phyloP scores from a whole-genome alignment of 495 filamentous ascomycete genomes.

The Cairneyella variabilis region DNA sequence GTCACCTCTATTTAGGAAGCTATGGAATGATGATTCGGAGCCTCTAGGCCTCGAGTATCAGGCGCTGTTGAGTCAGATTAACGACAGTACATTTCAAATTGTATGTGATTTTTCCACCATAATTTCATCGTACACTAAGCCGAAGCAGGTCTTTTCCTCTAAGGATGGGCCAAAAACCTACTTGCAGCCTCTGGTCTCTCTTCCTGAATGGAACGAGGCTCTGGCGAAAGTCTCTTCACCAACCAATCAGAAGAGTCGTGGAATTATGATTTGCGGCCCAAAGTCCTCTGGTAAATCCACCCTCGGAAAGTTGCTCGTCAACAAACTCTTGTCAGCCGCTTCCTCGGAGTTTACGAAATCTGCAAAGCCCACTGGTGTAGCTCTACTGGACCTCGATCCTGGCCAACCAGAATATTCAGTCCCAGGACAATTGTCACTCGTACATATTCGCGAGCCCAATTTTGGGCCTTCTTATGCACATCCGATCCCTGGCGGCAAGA shows the following conservation, averaged over 20 bases:
- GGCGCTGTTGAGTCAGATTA: neutral
- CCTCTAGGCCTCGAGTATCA: constrained; percentile 11
- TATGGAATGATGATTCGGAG: constrained; percentile 63
- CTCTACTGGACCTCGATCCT: constrained; percentile 77
- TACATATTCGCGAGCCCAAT: constrained; percentile 57
- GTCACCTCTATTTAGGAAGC: constrained; percentile 64
- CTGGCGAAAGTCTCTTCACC: constrained; percentile 33
- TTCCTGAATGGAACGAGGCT: constrained; percentile 61
- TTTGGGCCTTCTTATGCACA: constrained; percentile 76
- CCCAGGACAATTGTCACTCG: constrained; percentile 72
- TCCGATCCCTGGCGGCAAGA: constrained; percentile 33
- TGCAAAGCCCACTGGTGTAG: constrained; percentile 34
- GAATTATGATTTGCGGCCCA: constrained; percentile 67
- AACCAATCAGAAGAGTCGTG: constrained; percentile 37
- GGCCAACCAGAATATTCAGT: constrained; percentile 79
- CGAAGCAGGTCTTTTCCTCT: constrained; percentile 41
- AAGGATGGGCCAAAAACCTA: constrained; percentile 38
- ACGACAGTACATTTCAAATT: constrained; percentile 15
- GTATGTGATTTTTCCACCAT: constrained; percentile 1
- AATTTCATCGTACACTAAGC: neutral
- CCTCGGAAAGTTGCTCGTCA: constrained; percentile 70
- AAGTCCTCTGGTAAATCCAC: constrained; percentile 87
- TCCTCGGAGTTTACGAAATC: constrained; percentile 22
- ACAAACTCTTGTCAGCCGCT: constrained; percentile 60
- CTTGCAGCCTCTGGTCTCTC: constrained; percentile 58